phyloP scores from a whole-genome alignment of 106 monocot genomes.

The Cymbidium sinense region DNA sequence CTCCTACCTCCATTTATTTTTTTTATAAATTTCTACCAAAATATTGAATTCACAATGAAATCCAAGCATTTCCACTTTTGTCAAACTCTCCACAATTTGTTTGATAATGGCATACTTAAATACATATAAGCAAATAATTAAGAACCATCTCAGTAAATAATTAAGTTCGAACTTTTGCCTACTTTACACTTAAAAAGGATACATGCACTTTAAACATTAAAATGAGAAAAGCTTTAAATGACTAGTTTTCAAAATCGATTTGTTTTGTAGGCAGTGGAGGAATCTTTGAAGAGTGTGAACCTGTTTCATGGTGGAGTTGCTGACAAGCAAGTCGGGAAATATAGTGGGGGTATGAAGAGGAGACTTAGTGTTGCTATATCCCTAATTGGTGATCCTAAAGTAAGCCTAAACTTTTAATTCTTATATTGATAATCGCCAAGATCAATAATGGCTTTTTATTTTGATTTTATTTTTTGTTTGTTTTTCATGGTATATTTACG shows the following conservation, averaged over 20 bases:
- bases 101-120: no score
- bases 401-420: background rate
- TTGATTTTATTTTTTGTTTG: no score
- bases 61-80: no score
- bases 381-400: slow-evolving; percentile 42
- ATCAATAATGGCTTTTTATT: background rate
- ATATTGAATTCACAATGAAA: no score
- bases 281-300: slow-evolving; percentile 56
- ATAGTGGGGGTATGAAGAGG: slow-evolving; percentile 74
- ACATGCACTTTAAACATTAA: background rate
- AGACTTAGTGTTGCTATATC: no score
- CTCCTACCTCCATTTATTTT: no score
- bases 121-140: no score
- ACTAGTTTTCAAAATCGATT: background rate
- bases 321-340: slow-evolving; percentile 46
- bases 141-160: no score
- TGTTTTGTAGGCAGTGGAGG: slow-evolving; percentile 48
- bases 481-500: background rate
- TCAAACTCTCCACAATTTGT: no score
- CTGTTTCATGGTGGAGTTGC: slow-evolving; percentile 39
- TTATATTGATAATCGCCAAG: background rate
- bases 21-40: no score
- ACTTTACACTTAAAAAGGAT: no score
- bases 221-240: background rate
- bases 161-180: no score